Conservation (phyloP, 352 stramenopile genomes). For the Pythium coloratum region DNA sequence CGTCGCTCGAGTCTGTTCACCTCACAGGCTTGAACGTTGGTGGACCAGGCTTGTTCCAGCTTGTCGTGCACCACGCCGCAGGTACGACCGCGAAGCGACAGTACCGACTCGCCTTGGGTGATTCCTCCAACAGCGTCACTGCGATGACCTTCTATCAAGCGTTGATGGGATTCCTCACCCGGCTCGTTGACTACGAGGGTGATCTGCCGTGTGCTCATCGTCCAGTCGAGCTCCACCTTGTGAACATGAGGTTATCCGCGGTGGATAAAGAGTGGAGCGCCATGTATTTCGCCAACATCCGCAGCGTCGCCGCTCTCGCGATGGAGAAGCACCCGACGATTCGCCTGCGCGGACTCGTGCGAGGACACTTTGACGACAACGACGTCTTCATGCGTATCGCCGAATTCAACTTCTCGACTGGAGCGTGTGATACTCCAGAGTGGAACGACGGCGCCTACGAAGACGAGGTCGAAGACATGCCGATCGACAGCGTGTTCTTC, state of each 20-base stretch:
- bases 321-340: neutral
- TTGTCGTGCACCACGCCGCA: neutral
- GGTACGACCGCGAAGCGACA: neutral
- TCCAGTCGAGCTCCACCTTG: neutral
- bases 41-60: neutral
- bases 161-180: neutral
- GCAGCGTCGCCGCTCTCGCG: neutral
- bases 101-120: neutral
- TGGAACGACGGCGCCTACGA: constrained; percentile 2
- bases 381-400: neutral
- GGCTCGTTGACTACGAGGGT: neutral
- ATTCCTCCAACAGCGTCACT: neutral
- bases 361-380: neutral
- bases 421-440: neutral
- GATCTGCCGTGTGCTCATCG: neutral
- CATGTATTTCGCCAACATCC: neutral
- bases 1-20: neutral
- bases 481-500: neutral
- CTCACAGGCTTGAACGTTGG: neutral
- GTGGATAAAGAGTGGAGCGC: neutral
- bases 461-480: neutral
- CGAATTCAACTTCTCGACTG: neutral
- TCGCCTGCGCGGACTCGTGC: neutral
- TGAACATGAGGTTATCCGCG: neutral
- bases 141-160: neutral